These are phyloP conservation scores for Chaetomium globosum DNA, from an alignment of 2,329 filamentous ascomycete genomes.

Conservation along the genomic window DNA sequence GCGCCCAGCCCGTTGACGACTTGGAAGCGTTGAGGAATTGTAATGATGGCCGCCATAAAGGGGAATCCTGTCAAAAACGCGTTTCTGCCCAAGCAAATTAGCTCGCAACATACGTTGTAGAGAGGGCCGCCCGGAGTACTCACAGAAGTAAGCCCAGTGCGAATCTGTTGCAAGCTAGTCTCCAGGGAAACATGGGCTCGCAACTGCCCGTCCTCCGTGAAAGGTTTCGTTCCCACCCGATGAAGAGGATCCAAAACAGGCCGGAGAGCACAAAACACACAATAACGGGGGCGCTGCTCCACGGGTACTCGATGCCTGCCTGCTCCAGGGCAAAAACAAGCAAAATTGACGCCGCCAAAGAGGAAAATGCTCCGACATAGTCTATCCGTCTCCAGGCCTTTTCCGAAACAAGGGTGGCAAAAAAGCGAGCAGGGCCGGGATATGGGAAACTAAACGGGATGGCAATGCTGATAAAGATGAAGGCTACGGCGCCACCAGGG, in stretches of 20 bases:
- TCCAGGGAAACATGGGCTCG: conserved; percentile 45
- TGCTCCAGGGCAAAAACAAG: conserved; percentile 52
- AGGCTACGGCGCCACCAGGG: conserved; percentile 39
- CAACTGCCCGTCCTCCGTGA: conserved; percentile 1
- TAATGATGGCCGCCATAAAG: conserved; percentile 44
- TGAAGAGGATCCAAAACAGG: conserved; percentile 37
- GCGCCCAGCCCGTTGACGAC: conserved; percentile 40
- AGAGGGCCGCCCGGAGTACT: conserved; percentile 22
- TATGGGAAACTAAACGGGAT: conserved; percentile 40
- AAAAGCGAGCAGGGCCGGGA: conserved; percentile 35
- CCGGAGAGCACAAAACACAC: conserved; percentile 37
- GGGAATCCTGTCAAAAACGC: conserved; percentile 42
- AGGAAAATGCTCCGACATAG: conserved; percentile 41
- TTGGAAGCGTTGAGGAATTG: conserved; percentile 45
- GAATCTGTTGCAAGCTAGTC: conserved; percentile 40
- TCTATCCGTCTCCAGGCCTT: conserved; percentile 37
- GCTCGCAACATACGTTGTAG: background rate
- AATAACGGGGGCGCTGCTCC: conserved; percentile 47
- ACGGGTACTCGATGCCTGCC: conserved; percentile 48
- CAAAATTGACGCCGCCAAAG: conserved; percentile 48
- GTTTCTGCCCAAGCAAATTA: conserved; percentile 31
- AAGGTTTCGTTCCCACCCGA: conserved; percentile 39
- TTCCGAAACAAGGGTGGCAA: conserved; percentile 32
- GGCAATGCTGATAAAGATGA: conserved; percentile 33
- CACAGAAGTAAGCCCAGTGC: conserved; percentile 43